Percentiles rank a stretch among this genome's conserved stretches.
Evolutionary conservation across 768 basidiomycete species (phyloP).

Genomic region (Leccinellum rugosiceps): DNA sequence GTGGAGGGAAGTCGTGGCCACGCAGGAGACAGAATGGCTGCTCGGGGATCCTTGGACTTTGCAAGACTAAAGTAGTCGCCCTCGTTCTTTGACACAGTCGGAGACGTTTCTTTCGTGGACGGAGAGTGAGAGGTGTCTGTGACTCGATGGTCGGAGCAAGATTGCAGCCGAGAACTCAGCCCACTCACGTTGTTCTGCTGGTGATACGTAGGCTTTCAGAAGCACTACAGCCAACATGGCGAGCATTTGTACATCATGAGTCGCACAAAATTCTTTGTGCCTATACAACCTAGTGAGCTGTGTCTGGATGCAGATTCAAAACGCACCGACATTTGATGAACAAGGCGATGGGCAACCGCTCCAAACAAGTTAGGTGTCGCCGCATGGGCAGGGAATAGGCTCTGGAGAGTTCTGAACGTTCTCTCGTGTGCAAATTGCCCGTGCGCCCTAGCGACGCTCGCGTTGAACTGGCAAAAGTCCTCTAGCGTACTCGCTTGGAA

Average conservation of each 20-base stretch:
- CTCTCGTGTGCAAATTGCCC: constrained; percentile 71
- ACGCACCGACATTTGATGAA: constrained; percentile 48
- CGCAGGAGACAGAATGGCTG: constrained; percentile 43
- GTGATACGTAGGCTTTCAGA: constrained; percentile 41
- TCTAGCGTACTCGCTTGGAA: constrained; percentile 42
- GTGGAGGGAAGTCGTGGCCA: constrained; percentile 50
- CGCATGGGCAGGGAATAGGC: constrained; percentile 40
- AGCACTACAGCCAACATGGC: constrained; percentile 74
- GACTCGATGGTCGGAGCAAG: background rate
- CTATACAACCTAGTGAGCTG: constrained; percentile 27
- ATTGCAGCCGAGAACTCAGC: background rate
- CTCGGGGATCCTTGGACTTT: constrained; percentile 35
- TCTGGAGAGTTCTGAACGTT: constrained; percentile 54
- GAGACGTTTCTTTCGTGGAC: constrained; percentile 16
- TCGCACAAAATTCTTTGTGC: constrained; percentile 39
- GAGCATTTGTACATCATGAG: constrained; percentile 76
- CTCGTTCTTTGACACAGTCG: constrained; percentile 26
- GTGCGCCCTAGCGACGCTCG: constrained; percentile 51
- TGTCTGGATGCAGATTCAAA: background rate
- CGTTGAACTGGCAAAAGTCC: constrained; percentile 58
- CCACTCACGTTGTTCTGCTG: constrained; percentile 15
- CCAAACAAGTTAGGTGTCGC: constrained; percentile 24
- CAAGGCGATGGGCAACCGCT: constrained; percentile 34
- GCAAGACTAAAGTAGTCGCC: constrained; percentile 59
- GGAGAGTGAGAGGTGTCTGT: constrained; percentile 10